A percentile compares a stretch with the other conserved stretches of the same genome.
These are phyloP conservation scores for Bullera alba DNA, from an alignment of 768 basidiomycete genomes.

Conservation along the genomic window DNA sequence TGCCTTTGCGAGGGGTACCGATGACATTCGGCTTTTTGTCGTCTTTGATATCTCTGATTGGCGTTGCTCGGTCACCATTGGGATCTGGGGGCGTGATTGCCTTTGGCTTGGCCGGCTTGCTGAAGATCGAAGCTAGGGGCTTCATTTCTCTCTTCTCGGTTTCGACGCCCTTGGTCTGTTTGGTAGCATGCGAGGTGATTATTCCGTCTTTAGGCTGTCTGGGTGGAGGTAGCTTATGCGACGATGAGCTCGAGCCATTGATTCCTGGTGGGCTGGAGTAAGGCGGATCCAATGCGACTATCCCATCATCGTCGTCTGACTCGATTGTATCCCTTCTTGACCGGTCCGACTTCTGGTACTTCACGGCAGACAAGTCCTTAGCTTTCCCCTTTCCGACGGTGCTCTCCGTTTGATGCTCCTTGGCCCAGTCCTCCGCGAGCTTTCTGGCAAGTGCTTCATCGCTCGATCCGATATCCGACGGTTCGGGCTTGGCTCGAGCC, in stretches of 20 bases:
- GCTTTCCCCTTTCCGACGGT: no score
- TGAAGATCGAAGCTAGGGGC: slow-evolving; percentile 16
- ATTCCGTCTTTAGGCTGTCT: slow-evolving; percentile 1
- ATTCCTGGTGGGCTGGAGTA: slow-evolving; percentile 15
- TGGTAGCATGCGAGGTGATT: background rate
- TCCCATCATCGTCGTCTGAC: background rate
- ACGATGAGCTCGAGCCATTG: slow-evolving; percentile 26
- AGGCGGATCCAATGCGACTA: slow-evolving; percentile 11
- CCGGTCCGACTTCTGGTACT: no score
- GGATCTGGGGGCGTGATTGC: background rate
- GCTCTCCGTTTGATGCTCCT: slow-evolving; percentile 43
- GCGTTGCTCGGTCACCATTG: no score
- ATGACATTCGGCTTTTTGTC: slow-evolving; percentile 10
- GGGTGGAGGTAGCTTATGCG: slow-evolving; percentile 13
- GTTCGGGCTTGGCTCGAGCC: slow-evolving; percentile 1
- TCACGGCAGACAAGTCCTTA: background rate
- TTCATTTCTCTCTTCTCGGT: slow-evolving; percentile 2
- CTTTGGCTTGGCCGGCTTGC: background rate
- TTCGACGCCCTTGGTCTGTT: background rate
- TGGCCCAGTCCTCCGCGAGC: slow-evolving; percentile 25
- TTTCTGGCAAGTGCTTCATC: slow-evolving; percentile 21
- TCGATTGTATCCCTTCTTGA: slow-evolving; percentile 48
- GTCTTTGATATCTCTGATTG: slow-evolving; percentile 5
- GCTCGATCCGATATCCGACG: background rate
- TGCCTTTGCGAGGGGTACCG: slow-evolving; percentile 1